phyloP scores from a whole-genome alignment of 2,329 filamentous ascomycete species.

The Ilyonectria robusta region DNA sequence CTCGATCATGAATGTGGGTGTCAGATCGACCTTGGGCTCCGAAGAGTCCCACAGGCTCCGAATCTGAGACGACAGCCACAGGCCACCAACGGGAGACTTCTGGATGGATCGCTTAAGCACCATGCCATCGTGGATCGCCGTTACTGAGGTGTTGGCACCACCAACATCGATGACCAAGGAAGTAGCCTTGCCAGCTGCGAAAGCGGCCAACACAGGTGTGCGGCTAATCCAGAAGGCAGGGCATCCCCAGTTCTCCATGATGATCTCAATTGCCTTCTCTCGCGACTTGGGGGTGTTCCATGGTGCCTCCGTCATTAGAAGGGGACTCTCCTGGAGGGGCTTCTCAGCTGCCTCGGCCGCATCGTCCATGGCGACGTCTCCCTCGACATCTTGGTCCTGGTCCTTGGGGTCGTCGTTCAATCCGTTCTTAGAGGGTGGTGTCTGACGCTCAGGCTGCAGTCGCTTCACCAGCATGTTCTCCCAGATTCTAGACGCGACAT shows the following conservation, averaged over 20 bases:
- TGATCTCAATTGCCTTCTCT: constrained; percentile 95
- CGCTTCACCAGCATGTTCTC: constrained; percentile 92
- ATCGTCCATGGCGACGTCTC: constrained; percentile 73
- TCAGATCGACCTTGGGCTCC: constrained; percentile 79
- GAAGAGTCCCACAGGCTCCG: constrained; percentile 82
- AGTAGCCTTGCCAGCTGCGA: constrained; percentile 92
- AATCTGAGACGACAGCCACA: constrained; percentile 92
- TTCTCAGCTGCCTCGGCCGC: constrained; percentile 73
- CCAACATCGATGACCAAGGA: constrained; percentile 94
- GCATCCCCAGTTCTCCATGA: constrained; percentile 96
- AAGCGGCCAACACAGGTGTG: constrained; percentile 90
- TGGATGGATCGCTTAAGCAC: constrained; percentile 92
- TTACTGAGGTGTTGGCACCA: constrained; percentile 88
- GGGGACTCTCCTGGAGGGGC: constrained; percentile 87
- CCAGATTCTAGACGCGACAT: constrained; percentile 90
- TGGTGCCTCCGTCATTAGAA: constrained; percentile 93
- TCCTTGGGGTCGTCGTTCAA: constrained; percentile 78
- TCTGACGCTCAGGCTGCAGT: constrained; percentile 82
- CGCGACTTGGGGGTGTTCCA: constrained; percentile 92
- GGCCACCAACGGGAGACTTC: constrained; percentile 86
- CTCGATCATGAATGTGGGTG: constrained; percentile 89
- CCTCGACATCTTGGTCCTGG: constrained; percentile 72
- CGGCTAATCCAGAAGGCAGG: constrained; percentile 95
- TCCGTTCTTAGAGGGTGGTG: constrained; percentile 81
- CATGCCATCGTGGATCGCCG: constrained; percentile 94